Conservation (phyloP, 1,284 basidiomycete genomes). For the Trichosporon inkin region DNA sequence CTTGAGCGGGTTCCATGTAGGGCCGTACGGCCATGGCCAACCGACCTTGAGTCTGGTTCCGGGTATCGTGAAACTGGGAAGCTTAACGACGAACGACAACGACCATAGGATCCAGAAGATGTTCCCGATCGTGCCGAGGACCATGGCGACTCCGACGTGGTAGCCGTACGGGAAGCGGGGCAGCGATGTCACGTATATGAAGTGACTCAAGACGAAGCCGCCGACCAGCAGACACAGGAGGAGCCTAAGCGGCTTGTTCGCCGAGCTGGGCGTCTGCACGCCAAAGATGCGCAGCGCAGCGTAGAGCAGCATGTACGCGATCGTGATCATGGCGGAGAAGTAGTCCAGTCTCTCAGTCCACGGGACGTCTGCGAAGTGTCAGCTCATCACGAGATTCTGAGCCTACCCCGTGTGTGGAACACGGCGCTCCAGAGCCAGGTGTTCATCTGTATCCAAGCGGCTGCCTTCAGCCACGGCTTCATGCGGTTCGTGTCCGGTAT, state of each 20-base stretch:
- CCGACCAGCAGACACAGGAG: slow-evolving; percentile 31
- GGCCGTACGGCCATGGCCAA: slow-evolving; percentile 31
- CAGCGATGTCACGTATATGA: slow-evolving; percentile 57
- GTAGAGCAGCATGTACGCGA: slow-evolving; percentile 70
- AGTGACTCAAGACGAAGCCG: slow-evolving; percentile 40
- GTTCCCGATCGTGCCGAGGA: slow-evolving; percentile 66
- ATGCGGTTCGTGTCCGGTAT: slow-evolving; percentile 67
- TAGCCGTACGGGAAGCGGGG: slow-evolving; percentile 86
- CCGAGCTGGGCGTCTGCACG: slow-evolving; percentile 49
- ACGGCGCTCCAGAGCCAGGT: slow-evolving; percentile 90
- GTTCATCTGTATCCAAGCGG: slow-evolving; percentile 73
- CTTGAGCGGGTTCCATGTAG: slow-evolving; percentile 31
- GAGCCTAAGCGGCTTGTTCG: not conserved
- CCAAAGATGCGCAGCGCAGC: slow-evolving; percentile 72
- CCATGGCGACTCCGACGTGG: slow-evolving; percentile 83
- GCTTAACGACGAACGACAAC: slow-evolving; percentile 54
- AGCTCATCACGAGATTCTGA: slow-evolving; percentile 8
- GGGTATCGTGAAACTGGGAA: slow-evolving; percentile 26
- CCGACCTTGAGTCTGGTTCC: slow-evolving; percentile 17
- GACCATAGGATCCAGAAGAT: slow-evolving; percentile 77
- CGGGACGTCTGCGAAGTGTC: slow-evolving; percentile 49
- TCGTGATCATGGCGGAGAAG: slow-evolving; percentile 83
- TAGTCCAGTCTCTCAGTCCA: slow-evolving; percentile 90
- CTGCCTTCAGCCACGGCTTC: slow-evolving; percentile 63
- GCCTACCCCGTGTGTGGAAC: slow-evolving; percentile 85